Evolutionary conservation across 768 basidiomycete species (phyloP).

Genomic region (Tulasnella sp.): DNA sequence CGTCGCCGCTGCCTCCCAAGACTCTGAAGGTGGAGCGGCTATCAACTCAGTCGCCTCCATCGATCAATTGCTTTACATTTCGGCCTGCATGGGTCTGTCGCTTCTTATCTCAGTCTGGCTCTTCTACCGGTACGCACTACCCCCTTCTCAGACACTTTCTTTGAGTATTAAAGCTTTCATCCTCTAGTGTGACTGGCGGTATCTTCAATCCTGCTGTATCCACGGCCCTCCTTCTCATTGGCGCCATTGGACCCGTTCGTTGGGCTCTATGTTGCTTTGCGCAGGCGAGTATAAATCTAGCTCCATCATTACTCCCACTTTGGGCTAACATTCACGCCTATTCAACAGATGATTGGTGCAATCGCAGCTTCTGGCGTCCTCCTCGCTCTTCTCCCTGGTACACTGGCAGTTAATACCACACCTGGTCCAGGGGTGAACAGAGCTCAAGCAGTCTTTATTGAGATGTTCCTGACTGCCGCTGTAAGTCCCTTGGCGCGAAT

Average conservation of each 20-base stretch:
- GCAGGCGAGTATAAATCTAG: conserved; percentile 5
- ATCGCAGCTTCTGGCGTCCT: conserved; percentile 24
- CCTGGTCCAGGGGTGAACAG: conserved; percentile 16
- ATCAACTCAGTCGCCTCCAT: conserved; percentile 23
- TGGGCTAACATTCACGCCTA: neutral
- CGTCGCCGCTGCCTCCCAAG: conserved; percentile 7
- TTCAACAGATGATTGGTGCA: conserved; percentile 20
- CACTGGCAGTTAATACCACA: conserved; percentile 19
- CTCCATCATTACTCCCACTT: neutral
- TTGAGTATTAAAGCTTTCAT: too few species aligned
- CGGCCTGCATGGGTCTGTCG: conserved; percentile 21
- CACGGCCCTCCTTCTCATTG: conserved; percentile 23
- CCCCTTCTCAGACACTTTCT: too few species aligned
- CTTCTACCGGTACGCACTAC: conserved; percentile 8
- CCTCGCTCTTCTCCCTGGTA: conserved; percentile 24
- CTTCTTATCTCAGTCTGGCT: conserved; percentile 21
- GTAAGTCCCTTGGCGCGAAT: too few species aligned
- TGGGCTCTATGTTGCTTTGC: conserved; percentile 25
- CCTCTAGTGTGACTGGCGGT: conserved; percentile 22
- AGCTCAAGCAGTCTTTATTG: conserved; percentile 22
- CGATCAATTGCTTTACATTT: conserved; percentile 24
- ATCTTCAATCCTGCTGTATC: conserved; percentile 23
- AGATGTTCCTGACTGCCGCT: conserved; percentile 23
- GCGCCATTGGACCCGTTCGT: conserved; percentile 21
- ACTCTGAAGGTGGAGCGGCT: neutral